phyloP scores from a whole-genome alignment of 2,329 filamentous ascomycete genomes.

The Aspergillus flavus region DNA sequence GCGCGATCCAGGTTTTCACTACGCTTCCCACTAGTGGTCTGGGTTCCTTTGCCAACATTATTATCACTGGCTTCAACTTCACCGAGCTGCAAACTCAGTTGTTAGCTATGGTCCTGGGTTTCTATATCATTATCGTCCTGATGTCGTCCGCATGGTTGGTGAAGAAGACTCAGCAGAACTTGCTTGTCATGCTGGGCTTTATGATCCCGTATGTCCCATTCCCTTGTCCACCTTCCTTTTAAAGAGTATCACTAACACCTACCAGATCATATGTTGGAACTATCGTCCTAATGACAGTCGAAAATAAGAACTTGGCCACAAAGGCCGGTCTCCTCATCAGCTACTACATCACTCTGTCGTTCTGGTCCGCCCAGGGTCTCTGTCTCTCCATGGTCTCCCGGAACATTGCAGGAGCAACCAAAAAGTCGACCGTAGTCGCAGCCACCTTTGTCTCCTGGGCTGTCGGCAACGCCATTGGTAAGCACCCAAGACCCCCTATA shows the following conservation, averaged over 20 bases:
- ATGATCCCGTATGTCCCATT: slow-evolving; percentile 60
- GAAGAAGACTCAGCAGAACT: slow-evolving; percentile 69
- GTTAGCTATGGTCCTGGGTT: slow-evolving; percentile 71
- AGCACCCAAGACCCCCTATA: slow-evolving; percentile 8
- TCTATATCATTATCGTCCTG: slow-evolving; percentile 72
- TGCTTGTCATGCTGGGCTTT: slow-evolving; percentile 66
- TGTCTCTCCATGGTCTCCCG: slow-evolving; percentile 68
- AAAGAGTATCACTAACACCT: not conserved
- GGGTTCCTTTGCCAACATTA: slow-evolving; percentile 73
- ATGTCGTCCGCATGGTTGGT: slow-evolving; percentile 68
- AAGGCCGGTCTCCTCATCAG: slow-evolving; percentile 69
- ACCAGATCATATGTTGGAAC: slow-evolving; percentile 69
- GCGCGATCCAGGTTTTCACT: slow-evolving; percentile 68
- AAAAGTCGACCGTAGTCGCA: slow-evolving; percentile 69
- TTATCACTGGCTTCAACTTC: slow-evolving; percentile 72
- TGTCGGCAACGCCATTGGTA: slow-evolving; percentile 67
- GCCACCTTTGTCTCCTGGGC: slow-evolving; percentile 73
- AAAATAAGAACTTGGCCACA: slow-evolving; percentile 59
- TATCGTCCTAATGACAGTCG: slow-evolving; percentile 70
- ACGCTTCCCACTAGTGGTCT: slow-evolving; percentile 74
- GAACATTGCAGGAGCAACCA: slow-evolving; percentile 73
- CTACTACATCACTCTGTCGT: slow-evolving; percentile 77
- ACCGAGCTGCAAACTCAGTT: slow-evolving; percentile 68
- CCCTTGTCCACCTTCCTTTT: not conserved
- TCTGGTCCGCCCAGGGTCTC: slow-evolving; percentile 74